These are phyloP conservation scores for Tuber melanosporum DNA, from an alignment of 495 filamentous ascomycete species.

Conservation along the genomic window DNA sequence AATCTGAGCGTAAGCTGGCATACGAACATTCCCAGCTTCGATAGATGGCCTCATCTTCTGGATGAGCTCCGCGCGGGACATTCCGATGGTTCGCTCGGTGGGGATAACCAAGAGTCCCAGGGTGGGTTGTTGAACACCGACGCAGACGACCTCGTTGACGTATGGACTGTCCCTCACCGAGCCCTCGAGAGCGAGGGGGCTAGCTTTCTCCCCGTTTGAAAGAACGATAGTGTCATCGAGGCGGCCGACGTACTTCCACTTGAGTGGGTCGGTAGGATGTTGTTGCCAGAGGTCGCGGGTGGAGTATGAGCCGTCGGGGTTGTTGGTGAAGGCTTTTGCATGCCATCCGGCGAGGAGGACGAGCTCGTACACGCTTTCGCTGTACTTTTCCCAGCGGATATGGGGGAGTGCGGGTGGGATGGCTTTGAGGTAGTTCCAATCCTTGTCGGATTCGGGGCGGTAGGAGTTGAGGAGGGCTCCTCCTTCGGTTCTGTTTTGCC, in stretches of 20 bases:
- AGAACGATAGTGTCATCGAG: slow-evolving; percentile 51
- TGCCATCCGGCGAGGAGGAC: slow-evolving; percentile 55
- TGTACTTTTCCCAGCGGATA: slow-evolving; percentile 50
- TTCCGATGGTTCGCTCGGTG: slow-evolving; percentile 47
- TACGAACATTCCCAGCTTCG: slow-evolving; percentile 24
- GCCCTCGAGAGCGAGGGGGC: slow-evolving; percentile 46
- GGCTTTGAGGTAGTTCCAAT: slow-evolving; percentile 53
- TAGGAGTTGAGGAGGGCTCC: slow-evolving; percentile 51
- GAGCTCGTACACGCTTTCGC: slow-evolving; percentile 49
- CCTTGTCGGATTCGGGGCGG: slow-evolving; percentile 46
- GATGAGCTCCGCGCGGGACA: slow-evolving; percentile 45
- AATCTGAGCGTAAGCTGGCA: slow-evolving; percentile 37
- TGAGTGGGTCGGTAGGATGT: slow-evolving; percentile 47
- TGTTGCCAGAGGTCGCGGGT: slow-evolving; percentile 54
- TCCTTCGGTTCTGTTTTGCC: slow-evolving; percentile 49
- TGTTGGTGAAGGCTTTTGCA: slow-evolving; percentile 56
- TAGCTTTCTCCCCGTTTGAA: slow-evolving; percentile 50
- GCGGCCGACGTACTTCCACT: slow-evolving; percentile 49
- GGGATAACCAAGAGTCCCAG: slow-evolving; percentile 35
- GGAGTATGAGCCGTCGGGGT: slow-evolving; percentile 53
- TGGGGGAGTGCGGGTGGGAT: slow-evolving; percentile 47
- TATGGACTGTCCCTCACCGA: slow-evolving; percentile 45
- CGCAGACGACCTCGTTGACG: slow-evolving; percentile 19
- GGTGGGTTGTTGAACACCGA: slow-evolving; percentile 26
- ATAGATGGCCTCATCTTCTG: slow-evolving; percentile 21